Evolutionary conservation across 1,139 yeast genomes (phyloP).

Genomic region (Blastobotrys capitulatus): DNA sequence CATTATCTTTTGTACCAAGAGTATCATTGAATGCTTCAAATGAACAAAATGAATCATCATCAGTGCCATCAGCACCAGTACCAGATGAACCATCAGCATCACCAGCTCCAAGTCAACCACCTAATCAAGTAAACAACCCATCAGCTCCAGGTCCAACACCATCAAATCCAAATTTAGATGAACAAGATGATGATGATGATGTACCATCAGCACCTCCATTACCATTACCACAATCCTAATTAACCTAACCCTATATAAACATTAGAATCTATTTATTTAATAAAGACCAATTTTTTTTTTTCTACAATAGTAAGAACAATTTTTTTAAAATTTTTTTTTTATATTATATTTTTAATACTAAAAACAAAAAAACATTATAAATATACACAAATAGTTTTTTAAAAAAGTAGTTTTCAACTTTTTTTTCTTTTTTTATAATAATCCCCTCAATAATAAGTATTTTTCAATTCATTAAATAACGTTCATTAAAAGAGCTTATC

Average conservation of each 20-base stretch:
- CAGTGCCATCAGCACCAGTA: neutral
- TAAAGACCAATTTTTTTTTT: neutral
- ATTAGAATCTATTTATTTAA: neutral
- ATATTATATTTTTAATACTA: neutral
- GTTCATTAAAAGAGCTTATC: constrained; percentile 45
- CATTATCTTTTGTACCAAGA: neutral
- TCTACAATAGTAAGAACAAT: too few species aligned
- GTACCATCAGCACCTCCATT: constrained; percentile 3
- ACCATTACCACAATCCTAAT: too few species aligned
- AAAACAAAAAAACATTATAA: too few species aligned
- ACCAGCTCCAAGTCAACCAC: neutral
- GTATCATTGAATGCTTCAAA: neutral
- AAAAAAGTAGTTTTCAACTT: too few species aligned
- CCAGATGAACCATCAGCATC: neutral
- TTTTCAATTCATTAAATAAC: neutral
- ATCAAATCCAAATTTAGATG: too few species aligned
- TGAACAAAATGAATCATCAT: too few species aligned
- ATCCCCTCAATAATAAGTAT: neutral
- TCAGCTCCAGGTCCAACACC: constrained; percentile 1
- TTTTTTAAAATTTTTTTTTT: neutral
- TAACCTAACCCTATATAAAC: too few species aligned
- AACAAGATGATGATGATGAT: neutral
- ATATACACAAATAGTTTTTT: too few species aligned
- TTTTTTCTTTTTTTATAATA: neutral
- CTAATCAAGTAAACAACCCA: constrained; percentile 9